phyloP scores from a whole-genome alignment of 495 filamentous ascomycete genomes.

The Bacidia rubella region DNA sequence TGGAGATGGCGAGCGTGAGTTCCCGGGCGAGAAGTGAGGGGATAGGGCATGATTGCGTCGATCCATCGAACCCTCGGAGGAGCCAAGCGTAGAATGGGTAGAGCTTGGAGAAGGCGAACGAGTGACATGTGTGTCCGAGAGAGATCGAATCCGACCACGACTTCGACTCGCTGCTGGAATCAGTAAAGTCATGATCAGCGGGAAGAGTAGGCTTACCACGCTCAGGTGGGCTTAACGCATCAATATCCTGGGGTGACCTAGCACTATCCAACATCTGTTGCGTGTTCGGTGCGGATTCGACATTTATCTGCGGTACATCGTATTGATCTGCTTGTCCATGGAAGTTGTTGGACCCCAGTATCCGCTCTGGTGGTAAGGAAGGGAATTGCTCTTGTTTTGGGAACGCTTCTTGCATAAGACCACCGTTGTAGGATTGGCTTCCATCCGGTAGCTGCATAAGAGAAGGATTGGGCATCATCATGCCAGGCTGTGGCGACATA shows the following conservation, averaged over 20 bases:
- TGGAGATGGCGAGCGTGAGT: slow-evolving; percentile 44
- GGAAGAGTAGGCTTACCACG: slow-evolving; percentile 48
- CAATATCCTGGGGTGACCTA: slow-evolving; percentile 49
- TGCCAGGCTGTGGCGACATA: slow-evolving; percentile 57
- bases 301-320: slow-evolving; percentile 79
- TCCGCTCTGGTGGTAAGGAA: slow-evolving; percentile 17
- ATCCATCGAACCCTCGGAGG: slow-evolving; percentile 30
- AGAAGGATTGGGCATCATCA: slow-evolving; percentile 34
- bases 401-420: slow-evolving; percentile 41
- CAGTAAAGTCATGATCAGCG: slow-evolving; percentile 18
- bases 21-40: slow-evolving; percentile 36
- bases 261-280: slow-evolving; percentile 49
- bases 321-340: slow-evolving; percentile 55
- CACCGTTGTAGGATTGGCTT: slow-evolving; percentile 35
- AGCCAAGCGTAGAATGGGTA: slow-evolving; percentile 28
- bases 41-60: slow-evolving; percentile 48
- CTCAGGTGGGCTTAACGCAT: slow-evolving; percentile 74
- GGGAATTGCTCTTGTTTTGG: slow-evolving; percentile 45
- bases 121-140: slow-evolving; percentile 56
- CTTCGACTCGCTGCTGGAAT: slow-evolving; percentile 39
- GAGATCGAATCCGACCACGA: slow-evolving; percentile 37
- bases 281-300: slow-evolving; percentile 84
- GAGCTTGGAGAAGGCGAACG: slow-evolving; percentile 16
- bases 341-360: slow-evolving; percentile 37
- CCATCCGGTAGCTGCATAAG: slow-evolving; percentile 36